Conservation (phyloP, 768 basidiomycete genomes). For the Collybiopsis confluens region DNA sequence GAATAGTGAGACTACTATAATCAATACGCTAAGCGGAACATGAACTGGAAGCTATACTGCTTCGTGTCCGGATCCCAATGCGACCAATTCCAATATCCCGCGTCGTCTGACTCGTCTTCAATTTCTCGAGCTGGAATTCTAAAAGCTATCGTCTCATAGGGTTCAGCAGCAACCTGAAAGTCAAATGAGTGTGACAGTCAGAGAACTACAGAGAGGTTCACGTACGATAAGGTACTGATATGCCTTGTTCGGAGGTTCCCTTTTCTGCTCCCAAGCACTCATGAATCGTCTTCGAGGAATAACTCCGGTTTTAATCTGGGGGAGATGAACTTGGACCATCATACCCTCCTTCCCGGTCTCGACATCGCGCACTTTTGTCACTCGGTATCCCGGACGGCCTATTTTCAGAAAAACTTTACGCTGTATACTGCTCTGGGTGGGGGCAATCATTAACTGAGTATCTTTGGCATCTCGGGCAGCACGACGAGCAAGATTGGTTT, state of each 20-base stretch:
- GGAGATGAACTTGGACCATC: conserved; percentile 95
- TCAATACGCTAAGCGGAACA: conserved; percentile 67
- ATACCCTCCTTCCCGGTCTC: conserved; percentile 92
- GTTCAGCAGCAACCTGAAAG: conserved; percentile 92
- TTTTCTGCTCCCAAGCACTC: conserved; percentile 97
- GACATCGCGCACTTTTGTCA: conserved; percentile 92
- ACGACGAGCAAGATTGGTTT: conserved; percentile 94
- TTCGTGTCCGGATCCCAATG: conserved; percentile 99
- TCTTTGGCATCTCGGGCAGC: conserved; percentile 98
- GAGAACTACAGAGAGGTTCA: conserved; percentile 14
- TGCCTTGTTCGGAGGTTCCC: conserved; percentile 91
- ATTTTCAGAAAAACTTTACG: conserved; percentile 97
- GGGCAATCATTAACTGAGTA: conserved; percentile 84
- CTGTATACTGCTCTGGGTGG: conserved; percentile 72
- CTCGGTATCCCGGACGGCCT: conserved; percentile 90
- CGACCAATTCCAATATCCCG: conserved; percentile 94
- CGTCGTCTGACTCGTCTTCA: conserved; percentile 90
- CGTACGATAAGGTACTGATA: conserved; percentile 97
- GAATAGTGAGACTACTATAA: conserved; percentile 13
- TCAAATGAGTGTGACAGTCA: conserved; percentile 17
- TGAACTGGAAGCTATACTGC: conserved; percentile 97
- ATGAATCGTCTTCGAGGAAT: conserved; percentile 87
- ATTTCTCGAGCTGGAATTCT: conserved; percentile 96
- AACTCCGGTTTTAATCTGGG: conserved; percentile 86
- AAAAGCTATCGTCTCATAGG: conserved; percentile 99